phyloP scores from a whole-genome alignment of 1,284 basidiomycete species.

The Tilletia walkeri region DNA sequence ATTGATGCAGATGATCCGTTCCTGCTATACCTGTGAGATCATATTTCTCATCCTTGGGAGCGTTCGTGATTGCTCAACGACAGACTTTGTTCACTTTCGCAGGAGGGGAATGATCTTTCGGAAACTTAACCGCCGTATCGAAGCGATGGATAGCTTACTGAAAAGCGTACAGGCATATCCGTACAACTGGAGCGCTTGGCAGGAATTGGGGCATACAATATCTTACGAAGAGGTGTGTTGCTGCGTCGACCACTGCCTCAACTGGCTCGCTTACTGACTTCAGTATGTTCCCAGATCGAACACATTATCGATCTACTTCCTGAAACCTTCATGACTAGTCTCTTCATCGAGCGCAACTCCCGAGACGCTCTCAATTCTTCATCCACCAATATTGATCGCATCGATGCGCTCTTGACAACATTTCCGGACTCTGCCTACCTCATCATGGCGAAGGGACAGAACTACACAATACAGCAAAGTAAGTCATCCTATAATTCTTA shows the following conservation, averaged over 20 bases:
- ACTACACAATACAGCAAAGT: constrained; percentile 18
- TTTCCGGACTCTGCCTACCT: constrained; percentile 84
- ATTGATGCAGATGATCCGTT: constrained; percentile 41
- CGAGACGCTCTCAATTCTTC: constrained; percentile 68
- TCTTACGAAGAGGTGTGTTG: not conserved
- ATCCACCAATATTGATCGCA: constrained; percentile 35
- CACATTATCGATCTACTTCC: constrained; percentile 64
- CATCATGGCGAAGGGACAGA: constrained; percentile 58
- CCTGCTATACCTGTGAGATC: constrained; percentile 43
- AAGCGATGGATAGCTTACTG: constrained; percentile 79
- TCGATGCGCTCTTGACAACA: constrained; percentile 65
- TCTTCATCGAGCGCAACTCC: constrained; percentile 86
- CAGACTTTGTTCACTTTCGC: not conserved
- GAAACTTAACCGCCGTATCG: constrained; percentile 56
- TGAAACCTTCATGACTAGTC: constrained; percentile 70
- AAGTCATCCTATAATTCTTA: not conserved
- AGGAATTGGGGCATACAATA: constrained; percentile 31
- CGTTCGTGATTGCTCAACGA: not conserved
- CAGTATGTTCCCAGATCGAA: constrained; percentile 20
- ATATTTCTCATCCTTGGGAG: not conserved
- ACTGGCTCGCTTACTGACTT: not conserved
- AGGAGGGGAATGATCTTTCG: constrained; percentile 51
- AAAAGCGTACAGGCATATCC: constrained; percentile 76
- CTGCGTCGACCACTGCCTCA: not conserved
- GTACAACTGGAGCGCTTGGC: constrained; percentile 97